Evolutionary conservation across 2,329 filamentous ascomycete species (phyloP), one percentile per base, ranked within the genome.

Genomic region (Exophiala aquamarina): DNA sequence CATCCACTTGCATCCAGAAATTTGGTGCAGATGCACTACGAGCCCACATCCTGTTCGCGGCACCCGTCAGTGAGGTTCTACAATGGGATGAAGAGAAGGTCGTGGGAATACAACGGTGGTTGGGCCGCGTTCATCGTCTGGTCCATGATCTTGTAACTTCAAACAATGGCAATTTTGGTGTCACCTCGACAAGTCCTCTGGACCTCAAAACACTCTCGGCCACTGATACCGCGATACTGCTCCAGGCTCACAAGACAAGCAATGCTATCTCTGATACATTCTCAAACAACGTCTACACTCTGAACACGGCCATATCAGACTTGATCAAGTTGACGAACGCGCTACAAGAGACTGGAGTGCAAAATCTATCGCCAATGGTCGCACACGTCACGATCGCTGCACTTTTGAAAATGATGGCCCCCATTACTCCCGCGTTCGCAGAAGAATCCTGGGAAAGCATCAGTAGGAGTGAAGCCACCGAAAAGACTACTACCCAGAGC

Each of bases 81-180:
- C 87, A 93, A 64, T 95, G 90, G 89, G 89, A 95, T 44, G 87
- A 89, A 61, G 72, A 77, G 32, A 92, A 90, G 65, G 92, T 95
- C 40, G 73, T 83, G 0, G 90, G 90, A 2, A 79, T 94, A 14
- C 86, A 87, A 40, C 80, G 90, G 42, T 95, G 90, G 90, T 76
- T 95, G 13, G 73, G 76, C 3, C 78, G 86, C 15, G 63, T 94
- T 13, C 71, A 83, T 64, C 80, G 83, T 35, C 69, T 85, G 23
- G 75, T 84, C 4, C 55, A 48, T 15, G 69, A 58, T 19, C 36
- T 55, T 15, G 19, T 17, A 32, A 31, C 13, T 11, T 28, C 17
- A 9, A 7, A 3, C 7, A 7, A 51, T 57, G 29, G 51, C 60
- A 14, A 70, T 70, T 3, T 74, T 79, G 52, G 63, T 68, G 13